Conservation (phyloP, 1,284 basidiomycete genomes). For the Tetrapyrgos nigripes region DNA sequence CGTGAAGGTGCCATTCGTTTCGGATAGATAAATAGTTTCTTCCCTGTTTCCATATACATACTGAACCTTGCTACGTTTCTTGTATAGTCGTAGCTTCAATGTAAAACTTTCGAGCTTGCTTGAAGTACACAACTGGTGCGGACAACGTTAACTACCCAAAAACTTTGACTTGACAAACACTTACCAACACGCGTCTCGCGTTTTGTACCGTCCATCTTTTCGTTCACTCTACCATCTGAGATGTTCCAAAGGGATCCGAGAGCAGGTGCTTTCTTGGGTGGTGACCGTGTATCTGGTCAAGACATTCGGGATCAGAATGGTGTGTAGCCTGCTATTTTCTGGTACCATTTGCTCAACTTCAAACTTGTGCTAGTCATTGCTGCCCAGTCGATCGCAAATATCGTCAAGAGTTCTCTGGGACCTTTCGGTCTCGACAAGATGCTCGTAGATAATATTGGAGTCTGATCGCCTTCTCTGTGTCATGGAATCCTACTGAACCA, state of each 20-base stretch:
- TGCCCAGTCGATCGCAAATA: conserved; percentile 96
- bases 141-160: too few relatives aligned
- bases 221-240: conserved; percentile 1
- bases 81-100: too few relatives aligned
- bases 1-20: background rate
- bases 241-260: conserved; percentile 90
- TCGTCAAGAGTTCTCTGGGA: conserved; percentile 96
- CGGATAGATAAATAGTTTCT: background rate
- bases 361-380: conserved; percentile 77
- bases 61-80: background rate
- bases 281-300: conserved; percentile 92
- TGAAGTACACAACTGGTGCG: too few relatives aligned
- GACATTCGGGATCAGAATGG: conserved; percentile 98
- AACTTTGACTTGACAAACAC: background rate
- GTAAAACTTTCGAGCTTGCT: background rate
- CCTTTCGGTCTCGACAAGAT: conserved; percentile 97
- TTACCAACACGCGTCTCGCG: conserved; percentile 6
- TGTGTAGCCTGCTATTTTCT: conserved; percentile 39
- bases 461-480: conserved; percentile 44
- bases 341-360: background rate
- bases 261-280: conserved; percentile 91
- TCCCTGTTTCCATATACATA: too few relatives aligned
- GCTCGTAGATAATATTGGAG: conserved; percentile 98
- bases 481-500: conserved; percentile 4
- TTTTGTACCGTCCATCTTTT: conserved; percentile 23